Percentiles rank a stretch among this genome's conserved stretches.
Evolutionary conservation across 495 filamentous ascomycete species (phyloP).

Genomic region (Penicillium ucsense): DNA sequence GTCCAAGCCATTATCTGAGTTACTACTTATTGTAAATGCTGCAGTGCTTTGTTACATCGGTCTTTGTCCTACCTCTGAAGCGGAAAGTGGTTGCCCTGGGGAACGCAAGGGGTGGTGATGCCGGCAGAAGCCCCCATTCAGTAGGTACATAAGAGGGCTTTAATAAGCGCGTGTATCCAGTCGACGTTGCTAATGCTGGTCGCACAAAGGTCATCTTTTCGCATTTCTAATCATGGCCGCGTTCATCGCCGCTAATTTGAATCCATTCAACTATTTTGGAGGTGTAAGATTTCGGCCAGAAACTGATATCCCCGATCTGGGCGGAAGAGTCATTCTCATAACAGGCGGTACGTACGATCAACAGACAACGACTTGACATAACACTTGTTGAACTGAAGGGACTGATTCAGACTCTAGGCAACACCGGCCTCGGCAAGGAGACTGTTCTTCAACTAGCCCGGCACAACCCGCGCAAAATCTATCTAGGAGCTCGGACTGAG

Average conservation of each 20-base stretch:
- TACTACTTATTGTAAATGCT: too few species aligned
- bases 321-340: conserved; percentile 43
- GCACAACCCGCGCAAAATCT: conserved; percentile 48
- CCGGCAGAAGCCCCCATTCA: too few species aligned
- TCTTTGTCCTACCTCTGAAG: too few species aligned
- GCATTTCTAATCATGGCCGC: conserved; percentile 6
- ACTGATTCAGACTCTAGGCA: conserved; percentile 25
- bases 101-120: too few species aligned
- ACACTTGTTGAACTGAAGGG: neutral
- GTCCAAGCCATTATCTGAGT: too few species aligned
- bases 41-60: too few species aligned
- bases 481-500: conserved; percentile 32
- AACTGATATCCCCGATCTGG: conserved; percentile 42
- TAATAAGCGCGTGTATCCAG: too few species aligned
- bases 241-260: conserved; percentile 13
- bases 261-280: conserved; percentile 19
- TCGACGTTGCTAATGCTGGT: too few species aligned
- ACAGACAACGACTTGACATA: neutral
- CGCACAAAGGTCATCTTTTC: too few species aligned
- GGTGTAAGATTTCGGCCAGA: conserved; percentile 27
- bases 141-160: too few species aligned
- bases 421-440: conserved; percentile 48
- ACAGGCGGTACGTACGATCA: conserved; percentile 42
- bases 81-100: too few species aligned
- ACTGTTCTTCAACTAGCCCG: conserved; percentile 42